phyloP scores from a whole-genome alignment of 768 basidiomycete genomes.

The Pleurotus salmoneostramineus region DNA sequence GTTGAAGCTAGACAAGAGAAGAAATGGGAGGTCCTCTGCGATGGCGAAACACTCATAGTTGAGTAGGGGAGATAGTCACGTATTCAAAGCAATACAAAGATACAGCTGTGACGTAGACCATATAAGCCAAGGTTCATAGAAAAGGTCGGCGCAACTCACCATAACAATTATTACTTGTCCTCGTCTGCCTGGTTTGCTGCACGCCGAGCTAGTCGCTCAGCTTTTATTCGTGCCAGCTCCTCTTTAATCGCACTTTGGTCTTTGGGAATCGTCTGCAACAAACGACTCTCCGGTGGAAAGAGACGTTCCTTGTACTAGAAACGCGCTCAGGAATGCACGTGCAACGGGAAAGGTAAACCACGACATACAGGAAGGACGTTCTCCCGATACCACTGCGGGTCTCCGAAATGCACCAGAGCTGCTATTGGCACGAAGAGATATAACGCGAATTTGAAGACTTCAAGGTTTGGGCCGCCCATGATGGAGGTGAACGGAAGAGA shows the following conservation, averaged over 20 bases:
- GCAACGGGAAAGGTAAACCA: constrained; percentile 8
- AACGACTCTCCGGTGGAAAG: constrained; percentile 55
- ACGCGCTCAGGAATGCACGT: neutral
- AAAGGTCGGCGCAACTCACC: too few relatives aligned
- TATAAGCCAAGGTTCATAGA: neutral
- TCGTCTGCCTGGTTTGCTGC: constrained; percentile 37
- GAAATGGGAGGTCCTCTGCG: constrained; percentile 33
- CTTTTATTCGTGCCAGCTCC: constrained; percentile 70
- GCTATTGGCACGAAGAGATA: constrained; percentile 84
- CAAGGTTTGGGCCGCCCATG: constrained; percentile 78
- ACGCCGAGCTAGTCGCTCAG: constrained; percentile 48
- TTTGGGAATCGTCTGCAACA: constrained; percentile 53
- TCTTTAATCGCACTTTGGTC: constrained; percentile 62
- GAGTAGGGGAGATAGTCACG: constrained; percentile 8
- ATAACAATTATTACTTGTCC: constrained; percentile 15
- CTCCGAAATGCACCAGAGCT: constrained; percentile 81
- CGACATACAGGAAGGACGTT: constrained; percentile 70
- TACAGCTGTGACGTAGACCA: neutral
- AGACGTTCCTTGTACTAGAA: constrained; percentile 67
- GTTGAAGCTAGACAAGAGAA: constrained; percentile 26
- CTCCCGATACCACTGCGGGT: constrained; percentile 80
- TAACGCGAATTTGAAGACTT: constrained; percentile 85
- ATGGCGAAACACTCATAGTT: constrained; percentile 31
- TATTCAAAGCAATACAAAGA: too few relatives aligned
- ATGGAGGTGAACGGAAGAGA: neutral